A percentile compares a stretch with the other conserved stretches of the same genome.
Conservation (phyloP, 1,284 basidiomycete species). For the Trichosporon inkin region DNA sequence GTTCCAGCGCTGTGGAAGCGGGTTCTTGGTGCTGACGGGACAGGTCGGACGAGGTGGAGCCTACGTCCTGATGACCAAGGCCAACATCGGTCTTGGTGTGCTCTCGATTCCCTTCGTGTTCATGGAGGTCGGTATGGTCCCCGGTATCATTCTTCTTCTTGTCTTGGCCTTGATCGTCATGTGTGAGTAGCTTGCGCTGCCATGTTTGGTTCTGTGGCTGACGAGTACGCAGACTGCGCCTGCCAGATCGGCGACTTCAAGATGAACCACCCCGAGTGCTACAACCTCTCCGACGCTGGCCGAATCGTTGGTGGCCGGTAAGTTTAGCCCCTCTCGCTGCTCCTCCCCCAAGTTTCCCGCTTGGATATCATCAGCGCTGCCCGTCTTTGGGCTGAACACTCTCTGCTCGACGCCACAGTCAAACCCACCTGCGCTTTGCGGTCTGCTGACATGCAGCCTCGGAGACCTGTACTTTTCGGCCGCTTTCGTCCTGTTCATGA, state of each 20-base stretch:
- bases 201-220: not conserved
- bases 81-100: constrained; percentile 42
- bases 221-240: constrained; percentile 14
- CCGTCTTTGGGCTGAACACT: too few relatives aligned
- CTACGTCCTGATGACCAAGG: constrained; percentile 32
- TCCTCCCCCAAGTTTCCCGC: not conserved
- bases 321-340: not conserved
- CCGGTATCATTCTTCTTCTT: constrained; percentile 36
- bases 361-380: not conserved
- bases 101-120: constrained; percentile 39
- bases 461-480: constrained; percentile 19
- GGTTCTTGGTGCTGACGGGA: not conserved
- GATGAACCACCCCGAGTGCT: constrained; percentile 25
- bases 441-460: constrained; percentile 6
- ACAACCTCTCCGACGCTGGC: constrained; percentile 34
- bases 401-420: too few relatives aligned
- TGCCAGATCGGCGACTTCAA: constrained; percentile 29
- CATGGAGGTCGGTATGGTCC: constrained; percentile 33
- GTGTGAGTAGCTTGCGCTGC: constrained; percentile 22
- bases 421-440: too few relatives aligned
- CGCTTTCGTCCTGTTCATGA: constrained; percentile 27
- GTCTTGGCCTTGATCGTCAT: constrained; percentile 35
- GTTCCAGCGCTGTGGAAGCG: not conserved
- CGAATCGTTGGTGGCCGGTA: constrained; percentile 30
- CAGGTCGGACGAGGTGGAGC: constrained; percentile 22